Evolutionary conservation across 768 basidiomycete genomes (phyloP).

Genomic region (Amyloporia xantha): DNA sequence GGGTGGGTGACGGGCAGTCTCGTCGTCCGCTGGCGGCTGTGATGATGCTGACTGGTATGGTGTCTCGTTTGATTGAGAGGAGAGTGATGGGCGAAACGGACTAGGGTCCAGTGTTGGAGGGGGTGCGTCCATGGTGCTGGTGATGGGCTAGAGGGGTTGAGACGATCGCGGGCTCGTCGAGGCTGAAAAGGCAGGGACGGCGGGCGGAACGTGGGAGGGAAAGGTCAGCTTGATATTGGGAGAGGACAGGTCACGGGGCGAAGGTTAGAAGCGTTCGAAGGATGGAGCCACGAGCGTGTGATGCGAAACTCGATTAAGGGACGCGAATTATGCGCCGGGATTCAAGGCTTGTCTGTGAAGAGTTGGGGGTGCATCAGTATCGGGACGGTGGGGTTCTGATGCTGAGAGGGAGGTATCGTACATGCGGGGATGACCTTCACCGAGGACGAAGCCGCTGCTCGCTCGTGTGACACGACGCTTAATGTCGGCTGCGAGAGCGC

Average conservation of each 20-base stretch:
- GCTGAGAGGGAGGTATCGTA: too few relatives aligned
- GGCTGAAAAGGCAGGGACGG: neutral
- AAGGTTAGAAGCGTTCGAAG: neutral
- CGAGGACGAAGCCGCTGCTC: too few relatives aligned
- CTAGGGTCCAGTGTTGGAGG: too few relatives aligned
- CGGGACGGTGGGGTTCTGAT: too few relatives aligned
- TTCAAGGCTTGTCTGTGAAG: too few relatives aligned
- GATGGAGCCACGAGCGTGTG: neutral
- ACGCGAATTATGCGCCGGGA: too few relatives aligned
- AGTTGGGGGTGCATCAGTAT: too few relatives aligned
- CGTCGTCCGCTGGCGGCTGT: neutral
- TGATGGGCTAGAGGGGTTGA: neutral
- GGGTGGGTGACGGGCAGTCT: neutral
- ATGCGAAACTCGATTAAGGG: too few relatives aligned
- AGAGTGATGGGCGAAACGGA: neutral
- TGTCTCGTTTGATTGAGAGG: too few relatives aligned
- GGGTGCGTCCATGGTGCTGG: neutral
- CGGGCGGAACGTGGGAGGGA: neutral
- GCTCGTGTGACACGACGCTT: too few relatives aligned
- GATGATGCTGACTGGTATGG: neutral
- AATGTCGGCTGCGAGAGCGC: too few relatives aligned
- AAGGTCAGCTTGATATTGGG: neutral
- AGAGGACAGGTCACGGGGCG: neutral
- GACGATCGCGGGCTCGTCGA: neutral
- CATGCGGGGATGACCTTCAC: too few relatives aligned